Evolutionary conservation across 495 filamentous ascomycete genomes (phyloP), one percentile per base, ranked within the genome.

Genomic region (Penicillium ochrochloron): DNA sequence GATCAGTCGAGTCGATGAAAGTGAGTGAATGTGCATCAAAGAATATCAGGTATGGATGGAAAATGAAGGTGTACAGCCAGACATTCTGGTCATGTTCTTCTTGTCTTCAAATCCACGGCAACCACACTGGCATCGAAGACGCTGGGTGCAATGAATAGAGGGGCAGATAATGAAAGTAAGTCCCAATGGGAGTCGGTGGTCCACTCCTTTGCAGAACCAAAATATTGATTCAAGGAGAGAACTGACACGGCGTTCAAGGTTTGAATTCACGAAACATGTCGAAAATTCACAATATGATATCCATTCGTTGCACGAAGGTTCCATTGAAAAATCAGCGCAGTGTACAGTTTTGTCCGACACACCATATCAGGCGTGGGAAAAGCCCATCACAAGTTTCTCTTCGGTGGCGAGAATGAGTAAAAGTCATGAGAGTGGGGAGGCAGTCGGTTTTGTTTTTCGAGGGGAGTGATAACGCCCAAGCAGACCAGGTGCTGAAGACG

Each of bases 311-410:
- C 39, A 53, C 5, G 17, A 60, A 52, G 4, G 8, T 1, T 33
- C 12, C 35, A 46, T 59, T 15, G 27, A 31, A 21, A 15, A 21
- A 15, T 59, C 42, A 12, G 35, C 41, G 27, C 17, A 35, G 39
- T 48, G 57, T 33, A 31, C 17, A 50, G 31, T 33, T 23, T 25
- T 44, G 12, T 14, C 37, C 57, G 57, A 61, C 25, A 35, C 61
- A 60, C 61, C 57, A 59, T 41, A 39, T 54, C 52, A 56, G 60
- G 57, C 66, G 51, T 27, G 57, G 66, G 19, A 10, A 61, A 54
- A 65, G 63, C 69, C 66, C 69, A 71, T 73, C 66, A 66, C 69
- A 62, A 62, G 64, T 62, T 70, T 70, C 66, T 70, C 65, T 70
- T 67, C 65, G 68, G 66, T 44, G 25, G 35, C 6, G 51, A n/a